These are phyloP conservation scores for Diospyros lotus DNA, from an alignment of 148 eudicot genomes.

Conservation along the genomic window DNA sequence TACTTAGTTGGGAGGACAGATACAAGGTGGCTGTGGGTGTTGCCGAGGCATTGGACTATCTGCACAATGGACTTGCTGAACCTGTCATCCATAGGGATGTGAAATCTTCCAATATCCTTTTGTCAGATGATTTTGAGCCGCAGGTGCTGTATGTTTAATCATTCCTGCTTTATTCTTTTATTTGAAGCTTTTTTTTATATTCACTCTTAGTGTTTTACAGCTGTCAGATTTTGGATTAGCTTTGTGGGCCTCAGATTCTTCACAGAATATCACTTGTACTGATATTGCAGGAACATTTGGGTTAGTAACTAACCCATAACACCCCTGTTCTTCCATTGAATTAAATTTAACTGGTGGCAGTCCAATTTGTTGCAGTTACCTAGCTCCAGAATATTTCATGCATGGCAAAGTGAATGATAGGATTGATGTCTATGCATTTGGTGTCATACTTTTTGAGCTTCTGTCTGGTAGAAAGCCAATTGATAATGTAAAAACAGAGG, in stretches of 20 bases:
- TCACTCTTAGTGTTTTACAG: constrained; percentile 24
- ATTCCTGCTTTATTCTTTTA: neutral
- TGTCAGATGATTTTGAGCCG: constrained; percentile 76
- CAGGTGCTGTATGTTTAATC: constrained; percentile 30
- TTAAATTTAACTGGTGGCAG: neutral
- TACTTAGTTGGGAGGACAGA: constrained; percentile 61
- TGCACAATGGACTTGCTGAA: constrained; percentile 40
- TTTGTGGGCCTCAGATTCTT: constrained; percentile 38
- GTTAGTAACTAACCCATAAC: constrained; percentile 17
- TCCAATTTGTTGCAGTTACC: constrained; percentile 31
- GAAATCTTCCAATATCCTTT: constrained; percentile 73
- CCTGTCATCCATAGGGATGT: constrained; percentile 82
- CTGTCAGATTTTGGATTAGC: constrained; percentile 87
- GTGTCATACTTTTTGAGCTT: constrained; percentile 57
- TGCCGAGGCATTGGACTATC: constrained; percentile 69
- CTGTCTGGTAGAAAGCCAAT: constrained; percentile 51
- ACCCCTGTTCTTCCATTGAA: neutral
- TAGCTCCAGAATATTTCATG: constrained; percentile 62
- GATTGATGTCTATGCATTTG: constrained; percentile 49
- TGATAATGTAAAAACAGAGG: constrained; percentile 40
- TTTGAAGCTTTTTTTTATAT: neutral
- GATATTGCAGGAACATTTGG: constrained; percentile 88
- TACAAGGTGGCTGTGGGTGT: constrained; percentile 71
- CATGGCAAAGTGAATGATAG: constrained; percentile 50
- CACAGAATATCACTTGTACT: constrained; percentile 41